Evolutionary conservation across 2,329 filamentous ascomycete species (phyloP).

Genomic region (Mycosphaerella arachidis): DNA sequence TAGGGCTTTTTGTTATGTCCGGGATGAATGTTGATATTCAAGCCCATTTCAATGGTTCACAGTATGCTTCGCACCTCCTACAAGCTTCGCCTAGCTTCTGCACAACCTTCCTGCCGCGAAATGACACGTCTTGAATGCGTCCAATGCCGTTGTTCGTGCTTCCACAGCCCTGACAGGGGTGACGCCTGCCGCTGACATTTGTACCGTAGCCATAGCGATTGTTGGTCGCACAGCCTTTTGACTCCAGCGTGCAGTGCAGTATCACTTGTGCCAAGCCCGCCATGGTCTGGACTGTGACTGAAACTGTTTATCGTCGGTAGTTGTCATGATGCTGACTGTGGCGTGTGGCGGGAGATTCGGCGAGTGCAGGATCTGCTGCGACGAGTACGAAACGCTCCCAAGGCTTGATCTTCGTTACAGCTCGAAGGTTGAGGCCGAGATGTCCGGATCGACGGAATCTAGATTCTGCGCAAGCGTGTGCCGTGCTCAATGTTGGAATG

Average conservation of each 20-base stretch:
- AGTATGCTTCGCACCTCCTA: not conserved
- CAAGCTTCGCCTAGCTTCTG: constrained; percentile 6
- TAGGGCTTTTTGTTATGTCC: not conserved
- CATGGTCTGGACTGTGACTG: not conserved
- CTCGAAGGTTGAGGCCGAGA: not conserved
- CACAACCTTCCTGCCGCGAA: constrained; percentile 10
- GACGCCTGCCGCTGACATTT: constrained; percentile 14
- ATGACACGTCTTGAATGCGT: constrained; percentile 15
- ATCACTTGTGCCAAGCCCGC: constrained; percentile 6
- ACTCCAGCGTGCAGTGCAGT: not conserved
- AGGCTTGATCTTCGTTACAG: not conserved
- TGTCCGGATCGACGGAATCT: not conserved
- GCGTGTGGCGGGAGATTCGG: not conserved
- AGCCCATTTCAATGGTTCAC: not conserved
- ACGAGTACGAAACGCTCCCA: not conserved
- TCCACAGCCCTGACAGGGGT: constrained; percentile 15
- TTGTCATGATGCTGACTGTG: not conserved
- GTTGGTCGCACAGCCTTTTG: constrained; percentile 10
- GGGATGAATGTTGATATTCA: not conserved
- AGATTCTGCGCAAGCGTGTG: not conserved
- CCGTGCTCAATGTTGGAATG: not conserved
- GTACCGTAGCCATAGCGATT: constrained; percentile 13
- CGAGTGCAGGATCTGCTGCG: not conserved
- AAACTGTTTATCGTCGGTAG: not conserved
- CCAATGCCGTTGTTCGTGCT: constrained; percentile 15